Conservation (phyloP, 202 grass and related monocot genomes). For the Eragrostis tef region DNA sequence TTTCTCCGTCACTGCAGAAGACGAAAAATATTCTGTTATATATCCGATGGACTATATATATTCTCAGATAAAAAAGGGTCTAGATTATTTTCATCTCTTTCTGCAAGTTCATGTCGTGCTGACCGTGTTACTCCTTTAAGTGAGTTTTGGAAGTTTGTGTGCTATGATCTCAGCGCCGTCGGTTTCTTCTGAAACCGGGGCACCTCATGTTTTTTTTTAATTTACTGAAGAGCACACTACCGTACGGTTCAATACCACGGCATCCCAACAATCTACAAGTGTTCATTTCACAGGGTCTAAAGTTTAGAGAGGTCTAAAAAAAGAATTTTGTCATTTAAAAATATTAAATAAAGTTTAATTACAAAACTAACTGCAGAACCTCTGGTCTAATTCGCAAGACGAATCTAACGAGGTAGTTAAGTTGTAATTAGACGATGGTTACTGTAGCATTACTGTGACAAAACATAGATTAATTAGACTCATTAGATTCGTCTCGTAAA, state of each 20-base stretch:
- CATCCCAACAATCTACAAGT: background rate
- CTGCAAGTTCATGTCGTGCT: background rate
- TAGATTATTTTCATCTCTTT: background rate
- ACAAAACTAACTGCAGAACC: too few relatives aligned
- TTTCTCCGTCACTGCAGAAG: background rate
- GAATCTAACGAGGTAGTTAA: too few relatives aligned
- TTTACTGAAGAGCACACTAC: background rate
- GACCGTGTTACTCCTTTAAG: constrained; percentile 1
- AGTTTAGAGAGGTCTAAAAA: too few relatives aligned
- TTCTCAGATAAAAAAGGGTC: background rate
- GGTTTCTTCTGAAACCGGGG: constrained; percentile 29
- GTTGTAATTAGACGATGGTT: too few relatives aligned
- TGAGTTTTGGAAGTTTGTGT: constrained; percentile 24
- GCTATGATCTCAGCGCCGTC: constrained; percentile 9
- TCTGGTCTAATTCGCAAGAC: too few relatives aligned
- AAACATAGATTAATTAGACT: too few relatives aligned
- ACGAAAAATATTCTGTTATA: background rate
- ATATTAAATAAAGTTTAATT: too few relatives aligned
- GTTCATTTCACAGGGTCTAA: too few relatives aligned
- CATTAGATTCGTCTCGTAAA: too few relatives aligned
- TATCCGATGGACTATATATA: background rate
- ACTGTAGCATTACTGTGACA: too few relatives aligned
- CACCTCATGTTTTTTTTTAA: background rate
- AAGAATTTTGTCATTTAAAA: too few relatives aligned
- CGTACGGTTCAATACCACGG: background rate